Evolutionary conservation across 1,284 basidiomycete species (phyloP).

Genomic region (Leccinum cinnamomeum): DNA sequence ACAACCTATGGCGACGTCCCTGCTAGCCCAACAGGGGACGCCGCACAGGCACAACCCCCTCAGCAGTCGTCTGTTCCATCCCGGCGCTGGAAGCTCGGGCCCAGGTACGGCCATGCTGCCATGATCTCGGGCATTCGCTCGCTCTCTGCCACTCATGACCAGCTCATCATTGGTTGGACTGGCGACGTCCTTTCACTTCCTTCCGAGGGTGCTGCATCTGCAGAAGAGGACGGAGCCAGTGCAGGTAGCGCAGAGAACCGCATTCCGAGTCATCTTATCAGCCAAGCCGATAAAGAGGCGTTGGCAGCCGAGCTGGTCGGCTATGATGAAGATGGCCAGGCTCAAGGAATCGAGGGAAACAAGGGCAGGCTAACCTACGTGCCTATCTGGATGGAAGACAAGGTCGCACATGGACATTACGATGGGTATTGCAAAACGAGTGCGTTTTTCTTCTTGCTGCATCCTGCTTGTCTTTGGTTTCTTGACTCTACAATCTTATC

Average conservation of each 20-base stretch:
- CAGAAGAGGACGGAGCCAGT: slow-evolving; percentile 17
- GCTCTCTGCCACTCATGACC: slow-evolving; percentile 80
- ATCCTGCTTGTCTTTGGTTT: neutral
- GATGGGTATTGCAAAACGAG: slow-evolving; percentile 98
- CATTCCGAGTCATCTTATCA: slow-evolving; percentile 47
- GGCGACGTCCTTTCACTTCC: slow-evolving; percentile 73
- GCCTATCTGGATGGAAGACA: slow-evolving; percentile 91
- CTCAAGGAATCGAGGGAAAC: slow-evolving; percentile 45
- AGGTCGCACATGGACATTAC: slow-evolving; percentile 90
- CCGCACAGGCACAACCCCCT: slow-evolving; percentile 10
- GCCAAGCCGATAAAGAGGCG: slow-evolving; percentile 56
- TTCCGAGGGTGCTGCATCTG: slow-evolving; percentile 27
- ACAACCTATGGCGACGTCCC: slow-evolving; percentile 45
- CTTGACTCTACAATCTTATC: slow-evolving; percentile 15
- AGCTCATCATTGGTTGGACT: slow-evolving; percentile 93
- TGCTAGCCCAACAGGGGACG: slow-evolving; percentile 26
- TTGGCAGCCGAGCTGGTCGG: slow-evolving; percentile 60
- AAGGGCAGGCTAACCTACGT: slow-evolving; percentile 63
- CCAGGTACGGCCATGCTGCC: slow-evolving; percentile 92
- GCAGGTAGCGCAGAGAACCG: slow-evolving; percentile 19
- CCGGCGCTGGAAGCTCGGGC: slow-evolving; percentile 70
- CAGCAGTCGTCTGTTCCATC: slow-evolving; percentile 19
- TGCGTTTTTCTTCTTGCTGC: slow-evolving; percentile 42
- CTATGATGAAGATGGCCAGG: slow-evolving; percentile 59
- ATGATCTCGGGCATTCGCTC: slow-evolving; percentile 94